Evolutionary conservation across 345 rosid species (phyloP).

Genomic region (Gossypium herbaceum): DNA sequence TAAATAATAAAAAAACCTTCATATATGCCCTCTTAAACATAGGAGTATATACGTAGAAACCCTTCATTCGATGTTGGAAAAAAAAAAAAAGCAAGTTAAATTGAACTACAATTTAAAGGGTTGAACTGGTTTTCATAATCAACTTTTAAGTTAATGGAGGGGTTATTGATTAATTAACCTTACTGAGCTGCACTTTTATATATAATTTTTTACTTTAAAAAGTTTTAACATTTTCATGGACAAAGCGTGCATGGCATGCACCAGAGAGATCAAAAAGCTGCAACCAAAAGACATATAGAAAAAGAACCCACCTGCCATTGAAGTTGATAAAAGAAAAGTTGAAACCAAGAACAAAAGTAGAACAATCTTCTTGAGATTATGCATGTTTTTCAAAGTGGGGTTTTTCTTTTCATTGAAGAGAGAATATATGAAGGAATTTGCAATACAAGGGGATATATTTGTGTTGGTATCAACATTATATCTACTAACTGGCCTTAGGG

Average conservation of each 20-base stretch:
- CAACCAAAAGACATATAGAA: background rate
- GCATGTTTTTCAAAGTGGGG: background rate
- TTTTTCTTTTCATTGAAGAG: background rate
- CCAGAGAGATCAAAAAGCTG: background rate
- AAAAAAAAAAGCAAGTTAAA: background rate
- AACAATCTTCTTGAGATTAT: constrained; percentile 11
- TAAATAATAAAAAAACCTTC: constrained; percentile 22
- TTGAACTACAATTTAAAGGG: background rate
- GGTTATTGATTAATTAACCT: too few relatives aligned
- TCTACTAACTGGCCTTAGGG: background rate
- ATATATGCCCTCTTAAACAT: background rate
- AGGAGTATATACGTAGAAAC: background rate
- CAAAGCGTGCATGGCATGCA: constrained; percentile 18
- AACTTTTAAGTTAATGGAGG: background rate
- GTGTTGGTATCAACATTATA: background rate
- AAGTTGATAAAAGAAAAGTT: constrained; percentile 18
- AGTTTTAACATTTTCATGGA: background rate
- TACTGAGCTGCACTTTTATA: background rate
- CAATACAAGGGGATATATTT: background rate
- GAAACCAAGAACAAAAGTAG: constrained; percentile 15
- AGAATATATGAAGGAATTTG: background rate
- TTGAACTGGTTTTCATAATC: background rate
- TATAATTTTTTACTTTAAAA: background rate
- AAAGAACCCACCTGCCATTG: constrained; percentile 16
- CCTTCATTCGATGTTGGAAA: background rate